Percentiles rank a stretch among this genome's conserved stretches.
These are phyloP conservation scores for Exophiala alcalophila DNA, from an alignment of 2,329 filamentous ascomycete genomes.

Conservation along the genomic window DNA sequence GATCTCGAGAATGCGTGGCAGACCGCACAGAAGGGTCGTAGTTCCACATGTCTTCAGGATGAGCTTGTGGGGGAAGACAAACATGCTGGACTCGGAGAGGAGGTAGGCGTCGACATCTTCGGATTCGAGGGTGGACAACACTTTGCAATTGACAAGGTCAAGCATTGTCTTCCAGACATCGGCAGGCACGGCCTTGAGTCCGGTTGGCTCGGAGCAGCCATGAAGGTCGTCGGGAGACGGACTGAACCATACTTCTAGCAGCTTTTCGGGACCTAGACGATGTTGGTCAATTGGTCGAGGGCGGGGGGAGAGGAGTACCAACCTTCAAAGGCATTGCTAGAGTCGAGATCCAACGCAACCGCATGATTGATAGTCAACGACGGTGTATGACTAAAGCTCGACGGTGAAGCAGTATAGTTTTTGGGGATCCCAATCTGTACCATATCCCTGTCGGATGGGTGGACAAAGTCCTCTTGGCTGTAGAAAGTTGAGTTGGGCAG, in stretches of 20 bases:
- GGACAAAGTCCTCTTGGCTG: constrained; percentile 22
- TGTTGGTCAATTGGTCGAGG: neutral
- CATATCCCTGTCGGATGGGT: constrained; percentile 61
- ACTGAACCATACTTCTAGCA: constrained; percentile 97
- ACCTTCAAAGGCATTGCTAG: constrained; percentile 94
- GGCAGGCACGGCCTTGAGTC: constrained; percentile 78
- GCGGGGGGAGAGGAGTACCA: constrained; percentile 25
- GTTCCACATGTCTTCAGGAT: constrained; percentile 98
- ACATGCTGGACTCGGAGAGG: constrained; percentile 99
- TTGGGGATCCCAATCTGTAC: constrained; percentile 75
- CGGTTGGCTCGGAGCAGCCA: constrained; percentile 65
- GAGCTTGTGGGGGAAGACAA: constrained; percentile 98
- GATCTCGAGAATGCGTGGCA: constrained; percentile 89
- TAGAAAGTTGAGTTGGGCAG: constrained; percentile 15
- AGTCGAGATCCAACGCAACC: constrained; percentile 88
- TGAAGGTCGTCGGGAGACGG: constrained; percentile 72
- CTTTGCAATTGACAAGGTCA: constrained; percentile 97
- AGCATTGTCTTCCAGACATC: constrained; percentile 96
- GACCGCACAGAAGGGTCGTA: constrained; percentile 83
- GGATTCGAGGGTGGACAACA: constrained; percentile 88
- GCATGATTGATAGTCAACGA: constrained; percentile 96
- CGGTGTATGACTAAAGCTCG: constrained; percentile 71
- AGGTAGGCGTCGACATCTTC: constrained; percentile 95
- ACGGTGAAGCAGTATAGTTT: constrained; percentile 78
- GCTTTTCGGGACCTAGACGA: constrained; percentile 80